phyloP scores from a whole-genome alignment of 2,329 filamentous ascomycete species.

The Monosporascus sp. region DNA sequence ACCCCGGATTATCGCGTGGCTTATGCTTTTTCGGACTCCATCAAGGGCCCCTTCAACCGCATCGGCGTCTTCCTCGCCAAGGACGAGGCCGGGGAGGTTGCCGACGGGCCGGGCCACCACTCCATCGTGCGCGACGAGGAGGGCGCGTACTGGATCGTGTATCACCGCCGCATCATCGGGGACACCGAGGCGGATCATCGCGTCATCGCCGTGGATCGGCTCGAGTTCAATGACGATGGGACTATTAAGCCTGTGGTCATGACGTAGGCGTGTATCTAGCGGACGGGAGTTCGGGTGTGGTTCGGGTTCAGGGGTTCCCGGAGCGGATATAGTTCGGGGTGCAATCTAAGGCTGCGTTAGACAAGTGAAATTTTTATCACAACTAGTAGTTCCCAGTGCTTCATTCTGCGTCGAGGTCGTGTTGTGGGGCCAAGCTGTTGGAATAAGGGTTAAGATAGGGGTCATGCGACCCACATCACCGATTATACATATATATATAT shows the following conservation, averaged over 20 bases:
- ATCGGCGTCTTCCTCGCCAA: constrained; percentile 2
- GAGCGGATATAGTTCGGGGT: too few relatives aligned
- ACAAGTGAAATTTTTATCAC: too few relatives aligned
- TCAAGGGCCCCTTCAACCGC: constrained; percentile 2
- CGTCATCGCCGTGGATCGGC: background rate
- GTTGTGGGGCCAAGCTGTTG: too few relatives aligned
- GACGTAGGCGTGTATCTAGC: background rate
- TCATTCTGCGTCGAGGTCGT: too few relatives aligned
- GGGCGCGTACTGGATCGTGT: constrained; percentile 2
- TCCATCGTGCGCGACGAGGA: constrained; percentile 1
- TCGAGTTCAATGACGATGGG: constrained; percentile 1
- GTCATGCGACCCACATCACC: too few relatives aligned
- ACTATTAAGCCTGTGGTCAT: constrained; percentile 1
- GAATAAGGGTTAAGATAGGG: too few relatives aligned
- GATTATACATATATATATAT: too few relatives aligned
- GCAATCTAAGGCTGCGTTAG: too few relatives aligned
- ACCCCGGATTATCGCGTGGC: constrained; percentile 2
- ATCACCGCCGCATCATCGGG: constrained; percentile 1
- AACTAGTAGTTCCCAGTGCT: too few relatives aligned
- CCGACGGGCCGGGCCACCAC: constrained; percentile 3
- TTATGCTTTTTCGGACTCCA: background rate
- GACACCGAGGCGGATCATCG: background rate
- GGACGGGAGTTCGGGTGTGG: too few relatives aligned
- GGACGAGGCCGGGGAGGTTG: background rate
- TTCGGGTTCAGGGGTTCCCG: too few relatives aligned